Base-by-base conservation (phyloP, 1,284 basidiomycete genomes). In the Ustilago hordei region DNA sequence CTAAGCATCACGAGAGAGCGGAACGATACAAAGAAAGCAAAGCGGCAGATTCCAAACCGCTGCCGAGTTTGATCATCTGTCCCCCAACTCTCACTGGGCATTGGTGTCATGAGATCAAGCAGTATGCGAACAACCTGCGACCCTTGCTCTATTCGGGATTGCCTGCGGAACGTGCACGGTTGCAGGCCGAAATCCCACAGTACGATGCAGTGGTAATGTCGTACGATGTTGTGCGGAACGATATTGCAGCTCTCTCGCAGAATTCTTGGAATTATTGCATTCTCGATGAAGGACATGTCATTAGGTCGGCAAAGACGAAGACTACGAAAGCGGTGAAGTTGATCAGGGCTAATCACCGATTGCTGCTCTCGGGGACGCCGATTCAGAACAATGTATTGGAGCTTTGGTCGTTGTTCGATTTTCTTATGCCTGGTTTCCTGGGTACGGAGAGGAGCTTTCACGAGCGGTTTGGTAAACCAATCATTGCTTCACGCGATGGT, bases 361-460 rank as follows among this genome's bases (percentile, higher is more conserved):
- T 99, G 19, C 92, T 99, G 81, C 89, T 99, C 1, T 97, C 95
- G 0, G 97, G 97, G 32, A 99, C 97, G 12, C 97, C 97, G 0
- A 98, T 99, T 68, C 97, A 99, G 88, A 99, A 99, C 87, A 99
- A 99, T 84, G 95, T 99, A 8, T 88, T 99, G 47, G 97, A 99
- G 86, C 88, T 99, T 3, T 99, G 97, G 97, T 97, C 94, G 87
- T 88, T 99, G 64, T 99, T 99, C 86, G 97, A 99, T 87, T 99
- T 98, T 88, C 88, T 99, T 79, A 99, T 99, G 97, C 97, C 97
- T 23, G 97, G 97, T 1, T 99, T 99, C 88, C 88, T 99, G 55
- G 97, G 97, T 31, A 95, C 92, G 7, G 97, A 99, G 86, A 88
- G 91, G n/a, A 92, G 91, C 5, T 99, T 99, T 89, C 97, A 95